Evolutionary conservation across 805 yeast genomes (phyloP).

Genomic region (Myxozyma mucilagina): DNA sequence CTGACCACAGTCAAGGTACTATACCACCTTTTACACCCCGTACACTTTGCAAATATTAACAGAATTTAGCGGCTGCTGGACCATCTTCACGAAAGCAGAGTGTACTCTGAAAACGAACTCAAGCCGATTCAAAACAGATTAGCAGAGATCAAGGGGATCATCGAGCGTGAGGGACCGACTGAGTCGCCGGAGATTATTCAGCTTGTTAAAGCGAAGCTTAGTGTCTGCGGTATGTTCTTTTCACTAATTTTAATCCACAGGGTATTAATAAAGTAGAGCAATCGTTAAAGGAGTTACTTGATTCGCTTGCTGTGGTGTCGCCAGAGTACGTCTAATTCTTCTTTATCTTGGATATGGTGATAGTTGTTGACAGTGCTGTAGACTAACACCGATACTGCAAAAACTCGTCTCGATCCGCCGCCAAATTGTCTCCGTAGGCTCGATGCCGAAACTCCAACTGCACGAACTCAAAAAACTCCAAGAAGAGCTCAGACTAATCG

Average conservation of each 20-base stretch:
- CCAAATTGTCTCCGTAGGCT: conserved; percentile 55
- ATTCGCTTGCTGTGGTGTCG: conserved; percentile 53
- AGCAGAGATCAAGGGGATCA: conserved; percentile 65
- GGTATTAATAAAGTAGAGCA: conserved; percentile 37
- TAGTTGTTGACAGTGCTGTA: neutral
- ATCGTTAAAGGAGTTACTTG: conserved; percentile 58
- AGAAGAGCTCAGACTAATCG: conserved; percentile 48
- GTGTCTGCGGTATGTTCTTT: conserved; percentile 48
- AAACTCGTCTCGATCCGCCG: conserved; percentile 64
- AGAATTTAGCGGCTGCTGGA: conserved; percentile 63
- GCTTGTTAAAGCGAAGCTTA: conserved; percentile 64
- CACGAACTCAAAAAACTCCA: conserved; percentile 42
- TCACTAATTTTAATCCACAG: neutral
- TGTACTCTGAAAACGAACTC: conserved; percentile 81
- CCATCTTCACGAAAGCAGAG: conserved; percentile 77
- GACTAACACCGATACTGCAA: conserved; percentile 50
- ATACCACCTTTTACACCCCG: neutral
- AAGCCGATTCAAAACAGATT: conserved; percentile 74
- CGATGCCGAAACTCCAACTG: conserved; percentile 43
- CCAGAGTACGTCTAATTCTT: conserved; percentile 25
- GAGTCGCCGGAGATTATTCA: conserved; percentile 59
- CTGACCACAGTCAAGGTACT: conserved; percentile 65
- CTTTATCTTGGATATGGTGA: neutral
- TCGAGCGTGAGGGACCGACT: conserved; percentile 45
- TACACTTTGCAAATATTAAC: neutral